Conservation (phyloP, 2,329 filamentous ascomycete genomes). For the Bipolaris bicolor region DNA sequence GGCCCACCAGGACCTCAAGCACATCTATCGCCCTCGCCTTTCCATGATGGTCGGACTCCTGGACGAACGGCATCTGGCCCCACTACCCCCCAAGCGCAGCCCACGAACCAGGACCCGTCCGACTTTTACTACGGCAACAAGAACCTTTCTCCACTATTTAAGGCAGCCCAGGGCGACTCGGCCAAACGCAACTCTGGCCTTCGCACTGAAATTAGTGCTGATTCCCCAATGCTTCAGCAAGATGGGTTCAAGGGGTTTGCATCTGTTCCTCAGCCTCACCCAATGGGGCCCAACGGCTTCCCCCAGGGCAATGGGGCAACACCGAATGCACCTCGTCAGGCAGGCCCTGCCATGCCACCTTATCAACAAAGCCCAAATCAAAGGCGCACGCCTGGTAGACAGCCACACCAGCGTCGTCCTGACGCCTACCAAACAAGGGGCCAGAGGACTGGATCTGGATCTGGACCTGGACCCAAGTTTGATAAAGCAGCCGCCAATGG, state of each 20-base stretch:
- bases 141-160: slow-evolving; percentile 58
- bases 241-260: slow-evolving; percentile 34
- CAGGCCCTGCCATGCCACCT: slow-evolving; percentile 32
- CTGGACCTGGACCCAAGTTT: slow-evolving; percentile 9
- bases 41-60: slow-evolving; percentile 42
- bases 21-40: slow-evolving; percentile 50
- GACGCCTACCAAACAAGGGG: slow-evolving; percentile 29
- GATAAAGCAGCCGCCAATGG: slow-evolving; percentile 21
- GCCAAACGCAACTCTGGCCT: slow-evolving; percentile 52
- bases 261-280: slow-evolving; percentile 22
- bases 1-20: slow-evolving; percentile 30
- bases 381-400: slow-evolving; percentile 31
- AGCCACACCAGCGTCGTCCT: slow-evolving; percentile 31
- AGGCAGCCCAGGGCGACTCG: slow-evolving; percentile 53
- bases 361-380: slow-evolving; percentile 33
- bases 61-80: slow-evolving; percentile 44
- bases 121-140: slow-evolving; percentile 52
- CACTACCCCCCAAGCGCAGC: slow-evolving; percentile 41
- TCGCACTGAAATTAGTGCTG: slow-evolving; percentile 51
- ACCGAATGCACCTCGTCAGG: slow-evolving; percentile 30
- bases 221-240: slow-evolving; percentile 37
- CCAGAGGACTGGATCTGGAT: slow-evolving; percentile 17
- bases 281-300: slow-evolving; percentile 29
- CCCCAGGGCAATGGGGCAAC: slow-evolving; percentile 22
- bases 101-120: slow-evolving; percentile 31